These are phyloP conservation scores for Cytospora piceicola DNA, from an alignment of 2,329 filamentous ascomycete genomes.

Conservation along the genomic window DNA sequence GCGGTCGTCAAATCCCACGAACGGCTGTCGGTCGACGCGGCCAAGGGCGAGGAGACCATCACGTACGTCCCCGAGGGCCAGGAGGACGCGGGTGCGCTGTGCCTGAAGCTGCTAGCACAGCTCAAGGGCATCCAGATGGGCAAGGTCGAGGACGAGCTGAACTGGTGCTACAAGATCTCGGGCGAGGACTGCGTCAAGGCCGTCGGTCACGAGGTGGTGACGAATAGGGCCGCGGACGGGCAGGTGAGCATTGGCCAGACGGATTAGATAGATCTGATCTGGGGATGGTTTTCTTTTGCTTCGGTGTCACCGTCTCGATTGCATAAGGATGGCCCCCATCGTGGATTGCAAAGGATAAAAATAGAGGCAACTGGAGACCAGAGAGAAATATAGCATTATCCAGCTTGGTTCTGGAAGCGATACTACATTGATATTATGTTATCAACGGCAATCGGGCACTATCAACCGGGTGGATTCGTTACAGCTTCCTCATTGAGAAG, in stretches of 20 bases:
- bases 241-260: conserved; percentile 41
- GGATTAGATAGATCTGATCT: conserved; percentile 35
- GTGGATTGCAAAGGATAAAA: no score
- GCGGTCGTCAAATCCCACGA: conserved; percentile 41
- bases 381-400: no score
- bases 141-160: conserved; percentile 74
- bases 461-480: no score
- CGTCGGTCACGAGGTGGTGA: conserved; percentile 35
- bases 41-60: conserved; percentile 53
- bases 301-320: no score
- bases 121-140: conserved; percentile 87
- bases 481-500: neutral
- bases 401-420: no score
- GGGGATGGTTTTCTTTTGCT: neutral
- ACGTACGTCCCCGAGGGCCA: conserved; percentile 58
- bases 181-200: conserved; percentile 51
- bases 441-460: neutral
- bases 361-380: neutral
- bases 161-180: conserved; percentile 64
- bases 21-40: conserved; percentile 42
- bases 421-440: neutral
- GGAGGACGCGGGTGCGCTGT: conserved; percentile 75
- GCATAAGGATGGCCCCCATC: neutral
- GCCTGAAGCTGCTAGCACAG: conserved; percentile 71
- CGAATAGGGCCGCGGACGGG: conserved; percentile 35